These are phyloP conservation scores for Leccinum disarticulatum DNA, from an alignment of 768 basidiomycete genomes.

Conservation along the genomic window DNA sequence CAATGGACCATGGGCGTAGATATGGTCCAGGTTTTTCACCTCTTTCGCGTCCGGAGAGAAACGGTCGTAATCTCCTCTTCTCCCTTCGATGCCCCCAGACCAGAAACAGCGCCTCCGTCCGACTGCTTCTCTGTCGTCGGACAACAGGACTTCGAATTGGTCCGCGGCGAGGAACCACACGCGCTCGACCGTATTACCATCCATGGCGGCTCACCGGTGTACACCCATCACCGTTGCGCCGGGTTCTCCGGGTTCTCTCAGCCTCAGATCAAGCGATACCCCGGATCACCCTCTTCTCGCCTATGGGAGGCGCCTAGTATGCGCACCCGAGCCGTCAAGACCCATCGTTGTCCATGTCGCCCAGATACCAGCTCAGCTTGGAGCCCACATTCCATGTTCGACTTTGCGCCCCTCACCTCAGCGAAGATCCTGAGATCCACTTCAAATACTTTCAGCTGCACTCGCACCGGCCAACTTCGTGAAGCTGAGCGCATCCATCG, in stretches of 20 bases:
- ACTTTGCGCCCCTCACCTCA: conserved; percentile 58
- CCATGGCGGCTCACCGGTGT: neutral
- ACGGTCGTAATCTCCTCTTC: conserved; percentile 45
- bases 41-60: conserved; percentile 68
- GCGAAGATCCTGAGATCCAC: conserved; percentile 86
- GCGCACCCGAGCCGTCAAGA: conserved; percentile 30
- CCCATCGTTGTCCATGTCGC: conserved; percentile 37
- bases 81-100: conserved; percentile 32
- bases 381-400: conserved; percentile 54
- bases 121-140: conserved; percentile 48
- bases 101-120: conserved; percentile 35
- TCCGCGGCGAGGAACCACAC: conserved; percentile 33
- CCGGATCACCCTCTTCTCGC: conserved; percentile 54
- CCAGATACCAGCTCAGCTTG: conserved; percentile 65
- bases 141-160: conserved; percentile 45
- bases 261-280: conserved; percentile 39
- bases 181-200: conserved; percentile 10
- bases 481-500: conserved; percentile 99
- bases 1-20: conserved; percentile 94
- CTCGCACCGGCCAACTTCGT: conserved; percentile 95
- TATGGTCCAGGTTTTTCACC: conserved; percentile 68
- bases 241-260: conserved; percentile 20
- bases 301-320: conserved; percentile 17
- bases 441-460: conserved; percentile 99
- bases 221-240: conserved; percentile 2